Evolutionary conservation across 441 rosid species (phyloP), one percentile per base, ranked within the genome.

Genomic region (Omphalea diandra): DNA sequence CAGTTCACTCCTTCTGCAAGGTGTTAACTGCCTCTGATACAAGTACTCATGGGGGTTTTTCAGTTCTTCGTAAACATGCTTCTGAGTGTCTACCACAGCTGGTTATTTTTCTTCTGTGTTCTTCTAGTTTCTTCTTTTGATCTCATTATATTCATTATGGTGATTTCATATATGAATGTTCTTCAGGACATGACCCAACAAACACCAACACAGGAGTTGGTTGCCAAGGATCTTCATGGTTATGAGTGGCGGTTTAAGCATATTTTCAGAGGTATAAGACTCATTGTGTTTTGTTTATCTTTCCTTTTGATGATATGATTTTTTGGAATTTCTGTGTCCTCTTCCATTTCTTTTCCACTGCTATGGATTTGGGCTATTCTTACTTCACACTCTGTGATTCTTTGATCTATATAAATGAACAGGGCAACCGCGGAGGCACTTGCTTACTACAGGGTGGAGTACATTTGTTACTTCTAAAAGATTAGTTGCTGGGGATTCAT

Each of bases 371-470:
- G 35, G 32, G 36, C 35, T 14, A 29, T 41, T 29, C 11, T 1
- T 24, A 17, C 49, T 67, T 36, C 24, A n/a, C n/a, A n/a, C 20
- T 50, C 10, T 4, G 26, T n/a, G 11, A 0, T 20, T 33, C 27
- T 64, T 44, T 35, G 20, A 27, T 52, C 27, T 66, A 11, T 55
- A 17, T 14, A 47, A 57, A 59, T 73, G 24, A 59, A 52, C 70
- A 94, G 98, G 98, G 35, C 98, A 95, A 80, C 99, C 99, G 5
- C 80, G 96, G 69, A 87, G 98, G 74, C 98, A 95, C 85, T 83
- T 95, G 81, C 93, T 95, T 64, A 95, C 98, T 14, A 95, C 98
- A 1, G 99, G 99, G 29, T 94, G 99, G 99, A 95, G 96, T 76
- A 88, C 97, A 12, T 95, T 89, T 77, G 98, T 93, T 43, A 86